These are phyloP conservation scores for Trichoderma cornu-damae DNA, from an alignment of 2,329 filamentous ascomycete species.

Conservation along the genomic window DNA sequence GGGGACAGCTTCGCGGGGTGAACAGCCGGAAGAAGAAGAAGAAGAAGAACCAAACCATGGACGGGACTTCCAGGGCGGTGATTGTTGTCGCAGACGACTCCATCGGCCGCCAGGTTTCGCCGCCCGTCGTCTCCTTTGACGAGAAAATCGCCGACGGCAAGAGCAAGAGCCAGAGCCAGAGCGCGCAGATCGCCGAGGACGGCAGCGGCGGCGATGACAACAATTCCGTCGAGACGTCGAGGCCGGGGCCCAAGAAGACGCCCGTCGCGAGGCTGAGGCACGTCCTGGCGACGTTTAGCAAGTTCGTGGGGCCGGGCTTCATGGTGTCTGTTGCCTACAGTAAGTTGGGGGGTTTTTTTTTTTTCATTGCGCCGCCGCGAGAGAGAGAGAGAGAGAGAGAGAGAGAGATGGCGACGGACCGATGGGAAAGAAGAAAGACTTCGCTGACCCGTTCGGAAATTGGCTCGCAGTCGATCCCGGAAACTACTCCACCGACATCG, in stretches of 20 bases:
- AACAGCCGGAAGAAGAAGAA: background rate
- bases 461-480: conserved; percentile 48
- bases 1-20: background rate
- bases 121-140: background rate
- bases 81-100: background rate
- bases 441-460: background rate
- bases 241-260: conserved; percentile 1
- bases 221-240: background rate
- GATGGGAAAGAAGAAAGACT: background rate
- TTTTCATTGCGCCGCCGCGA: too few relatives aligned
- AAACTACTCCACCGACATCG: conserved; percentile 67
- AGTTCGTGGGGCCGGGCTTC: conserved; percentile 61
- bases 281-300: conserved; percentile 30
- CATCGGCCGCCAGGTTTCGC: background rate
- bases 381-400: too few relatives aligned
- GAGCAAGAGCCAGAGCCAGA: background rate
- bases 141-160: background rate
- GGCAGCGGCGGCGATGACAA: background rate
- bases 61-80: background rate
- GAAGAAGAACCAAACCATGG: background rate
- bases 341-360: too few relatives aligned
- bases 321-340: conserved; percentile 58
- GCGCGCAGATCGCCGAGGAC: background rate
- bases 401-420: too few relatives aligned
- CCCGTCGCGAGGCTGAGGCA: conserved; percentile 21